Conservation (phyloP, 2,329 filamentous ascomycete genomes). For the Colletotrichum chlorophyti region DNA sequence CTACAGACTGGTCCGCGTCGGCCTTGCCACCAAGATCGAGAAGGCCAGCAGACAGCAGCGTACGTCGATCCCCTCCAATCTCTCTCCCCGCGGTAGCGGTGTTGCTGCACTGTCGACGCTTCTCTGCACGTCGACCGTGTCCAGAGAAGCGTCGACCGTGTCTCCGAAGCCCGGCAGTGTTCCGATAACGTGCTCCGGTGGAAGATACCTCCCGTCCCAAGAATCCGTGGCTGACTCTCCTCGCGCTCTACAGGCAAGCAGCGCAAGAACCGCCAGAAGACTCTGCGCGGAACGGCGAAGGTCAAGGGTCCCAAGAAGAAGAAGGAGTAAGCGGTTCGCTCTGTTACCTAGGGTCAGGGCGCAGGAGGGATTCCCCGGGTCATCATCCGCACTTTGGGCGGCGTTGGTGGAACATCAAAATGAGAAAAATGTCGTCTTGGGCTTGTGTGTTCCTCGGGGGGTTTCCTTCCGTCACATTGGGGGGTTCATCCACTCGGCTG, state of each 20-base stretch:
- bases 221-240: slow-evolving; percentile 30
- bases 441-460: slow-evolving; percentile 20
- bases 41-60: slow-evolving; percentile 98
- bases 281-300: slow-evolving; percentile 97
- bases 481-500: slow-evolving; percentile 19
- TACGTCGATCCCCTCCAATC: slow-evolving; percentile 63
- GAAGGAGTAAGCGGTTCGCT: slow-evolving; percentile 78
- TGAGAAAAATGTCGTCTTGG: slow-evolving; percentile 27
- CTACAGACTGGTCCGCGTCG: slow-evolving; percentile 95
- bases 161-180: slow-evolving; percentile 20
- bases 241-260: slow-evolving; percentile 82
- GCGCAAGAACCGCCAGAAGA: slow-evolving; percentile 99
- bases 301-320: slow-evolving; percentile 93
- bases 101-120: too few relatives aligned
- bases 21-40: slow-evolving; percentile 93
- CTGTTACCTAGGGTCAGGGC: slow-evolving; percentile 31
- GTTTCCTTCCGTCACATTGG: slow-evolving; percentile 10
- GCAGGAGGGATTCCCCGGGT: slow-evolving; percentile 27
- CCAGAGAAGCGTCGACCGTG: slow-evolving; percentile 13
- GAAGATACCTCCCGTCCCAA: neutral
- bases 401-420: slow-evolving; percentile 30
- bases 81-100: neutral
- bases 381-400: slow-evolving; percentile 29
- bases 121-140: neutral
- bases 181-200: slow-evolving; percentile 31